These are phyloP conservation scores for Ogataea parapolymorpha DNA, from an alignment of 805 yeast genomes.

Conservation along the genomic window DNA sequence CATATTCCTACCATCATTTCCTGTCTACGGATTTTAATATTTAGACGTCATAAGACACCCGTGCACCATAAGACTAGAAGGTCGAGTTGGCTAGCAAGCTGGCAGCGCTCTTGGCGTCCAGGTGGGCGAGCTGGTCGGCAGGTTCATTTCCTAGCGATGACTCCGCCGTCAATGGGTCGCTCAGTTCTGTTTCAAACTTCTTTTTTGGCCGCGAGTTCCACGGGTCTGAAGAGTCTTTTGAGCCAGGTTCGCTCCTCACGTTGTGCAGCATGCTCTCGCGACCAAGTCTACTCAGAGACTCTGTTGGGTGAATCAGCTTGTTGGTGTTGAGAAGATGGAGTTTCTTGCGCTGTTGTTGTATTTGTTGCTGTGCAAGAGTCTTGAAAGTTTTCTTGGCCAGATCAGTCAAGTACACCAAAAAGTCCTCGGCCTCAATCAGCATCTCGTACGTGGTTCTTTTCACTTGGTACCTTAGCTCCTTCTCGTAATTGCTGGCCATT, in stretches of 20 bases:
- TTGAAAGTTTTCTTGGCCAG: conserved; percentile 50
- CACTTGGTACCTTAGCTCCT: conserved; percentile 70
- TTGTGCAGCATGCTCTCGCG: conserved; percentile 55
- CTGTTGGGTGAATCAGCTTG: conserved; percentile 36
- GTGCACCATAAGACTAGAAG: conserved; percentile 37
- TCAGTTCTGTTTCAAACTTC: conserved; percentile 16
- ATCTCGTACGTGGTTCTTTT: conserved; percentile 83
- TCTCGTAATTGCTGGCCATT: conserved; percentile 72
- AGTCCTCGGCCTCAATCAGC: conserved; percentile 65
- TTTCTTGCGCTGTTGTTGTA: conserved; percentile 83
- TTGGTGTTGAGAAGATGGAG: conserved; percentile 64
- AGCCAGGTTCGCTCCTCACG: not conserved
- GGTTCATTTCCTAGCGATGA: conserved; percentile 13
- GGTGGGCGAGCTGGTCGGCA: conserved; percentile 35
- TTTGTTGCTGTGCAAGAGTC: conserved; percentile 61
- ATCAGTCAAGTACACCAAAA: conserved; percentile 54
- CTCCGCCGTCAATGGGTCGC: conserved; percentile 11
- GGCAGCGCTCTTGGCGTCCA: conserved; percentile 86
- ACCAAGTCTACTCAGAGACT: conserved; percentile 68
- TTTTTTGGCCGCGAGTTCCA: conserved; percentile 35
- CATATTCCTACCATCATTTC: conserved; percentile 9
- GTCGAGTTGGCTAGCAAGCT: conserved; percentile 72
- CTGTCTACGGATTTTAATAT: conserved; percentile 5
- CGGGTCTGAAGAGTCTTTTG: conserved; percentile 26
- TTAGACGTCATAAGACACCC: conserved; percentile 1